Conservation (phyloP, 75 land plant genomes). For the Cryptomeria japonica region DNA sequence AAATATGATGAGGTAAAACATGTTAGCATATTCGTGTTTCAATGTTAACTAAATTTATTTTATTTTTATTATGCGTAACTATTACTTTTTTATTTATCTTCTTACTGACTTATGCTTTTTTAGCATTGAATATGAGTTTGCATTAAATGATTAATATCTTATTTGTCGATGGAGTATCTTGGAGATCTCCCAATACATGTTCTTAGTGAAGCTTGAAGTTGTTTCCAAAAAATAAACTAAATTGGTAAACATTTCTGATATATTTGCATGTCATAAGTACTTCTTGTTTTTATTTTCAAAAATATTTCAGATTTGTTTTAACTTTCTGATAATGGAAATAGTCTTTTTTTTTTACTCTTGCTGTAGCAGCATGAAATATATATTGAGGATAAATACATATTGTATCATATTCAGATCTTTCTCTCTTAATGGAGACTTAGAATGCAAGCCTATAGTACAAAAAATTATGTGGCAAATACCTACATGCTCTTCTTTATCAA, state of each 20-base stretch:
- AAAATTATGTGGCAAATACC: neutral
- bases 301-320: neutral
- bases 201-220: neutral
- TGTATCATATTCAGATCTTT: neutral
- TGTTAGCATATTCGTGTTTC: neutral
- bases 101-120: neutral
- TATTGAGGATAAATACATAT: neutral
- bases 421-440: neutral
- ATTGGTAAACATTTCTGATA: neutral
- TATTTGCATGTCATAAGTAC: neutral
- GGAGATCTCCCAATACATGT: neutral
- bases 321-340: neutral
- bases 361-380: neutral
- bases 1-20: slow-evolving; percentile 58
- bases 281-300: neutral
- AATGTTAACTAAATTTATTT: neutral
- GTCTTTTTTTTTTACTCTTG: neutral
- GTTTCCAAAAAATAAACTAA: neutral
- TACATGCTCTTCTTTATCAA: neutral
- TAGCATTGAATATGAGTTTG: neutral
- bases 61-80: neutral
- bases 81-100: neutral
- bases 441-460: neutral
- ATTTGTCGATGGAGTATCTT: neutral
- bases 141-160: neutral